Percentiles rank a stretch among this genome's conserved stretches.
These are phyloP conservation scores for Blastobotrys americana DNA, from an alignment of 805 yeast genomes.

Conservation along the genomic window DNA sequence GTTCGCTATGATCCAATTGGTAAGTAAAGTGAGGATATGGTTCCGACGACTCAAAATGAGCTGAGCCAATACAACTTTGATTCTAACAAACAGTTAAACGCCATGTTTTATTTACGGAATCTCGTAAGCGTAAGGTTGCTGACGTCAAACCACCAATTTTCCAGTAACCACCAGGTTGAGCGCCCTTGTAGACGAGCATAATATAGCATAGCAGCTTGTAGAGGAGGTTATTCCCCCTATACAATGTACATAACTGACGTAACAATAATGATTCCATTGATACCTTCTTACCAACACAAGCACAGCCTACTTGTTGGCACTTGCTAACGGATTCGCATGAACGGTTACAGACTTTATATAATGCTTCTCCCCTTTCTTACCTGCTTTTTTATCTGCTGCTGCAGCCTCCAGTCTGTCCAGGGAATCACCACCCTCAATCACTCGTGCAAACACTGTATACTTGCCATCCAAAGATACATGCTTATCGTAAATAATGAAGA, in stretches of 20 bases:
- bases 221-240: too few species aligned
- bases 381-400: conserved; percentile 39
- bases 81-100: conserved; percentile 56
- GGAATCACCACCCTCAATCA: conserved; percentile 37
- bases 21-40: conserved; percentile 21
- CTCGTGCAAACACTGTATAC: conserved; percentile 71
- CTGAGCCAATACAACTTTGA: not conserved
- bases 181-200: too few species aligned
- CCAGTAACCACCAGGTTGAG: conserved; percentile 20
- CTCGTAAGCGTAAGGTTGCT: conserved; percentile 71
- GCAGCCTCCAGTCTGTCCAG: conserved; percentile 54
- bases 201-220: too few species aligned
- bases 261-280: not conserved
- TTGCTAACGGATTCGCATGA: conserved; percentile 42
- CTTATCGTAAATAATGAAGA: conserved; percentile 72
- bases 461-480: conserved; percentile 69
- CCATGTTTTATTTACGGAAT: conserved; percentile 85
- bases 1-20: conserved; percentile 77
- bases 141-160: conserved; percentile 23
- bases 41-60: conserved; percentile 14
- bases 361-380: conserved; percentile 29
- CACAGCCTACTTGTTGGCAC: not conserved
- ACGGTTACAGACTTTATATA: conserved; percentile 31
- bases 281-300: not conserved
- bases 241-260: not conserved